Evolutionary conservation across 2,329 filamentous ascomycete species (phyloP).

Genomic region (Aspergillus eucalypticola): DNA sequence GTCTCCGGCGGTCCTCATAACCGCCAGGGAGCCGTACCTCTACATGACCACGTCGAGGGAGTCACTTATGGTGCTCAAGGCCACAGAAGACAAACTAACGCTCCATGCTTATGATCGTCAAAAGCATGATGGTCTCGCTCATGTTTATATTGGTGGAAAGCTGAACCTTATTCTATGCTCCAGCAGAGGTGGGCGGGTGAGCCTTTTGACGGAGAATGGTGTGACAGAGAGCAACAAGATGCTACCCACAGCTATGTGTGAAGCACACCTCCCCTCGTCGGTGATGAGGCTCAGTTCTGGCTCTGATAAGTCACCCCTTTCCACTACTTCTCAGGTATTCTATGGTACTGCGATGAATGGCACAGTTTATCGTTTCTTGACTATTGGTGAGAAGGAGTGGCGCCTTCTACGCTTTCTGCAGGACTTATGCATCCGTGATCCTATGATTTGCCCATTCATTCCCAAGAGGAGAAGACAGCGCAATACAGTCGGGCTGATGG

Average conservation of each 20-base stretch:
- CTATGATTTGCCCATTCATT: constrained; percentile 53
- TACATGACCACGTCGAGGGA: constrained; percentile 57
- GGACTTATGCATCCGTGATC: constrained; percentile 59
- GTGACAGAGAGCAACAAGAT: constrained; percentile 33
- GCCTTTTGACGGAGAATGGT: constrained; percentile 35
- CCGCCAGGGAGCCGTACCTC: constrained; percentile 48
- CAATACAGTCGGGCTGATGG: constrained; percentile 32
- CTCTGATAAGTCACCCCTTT: constrained; percentile 18
- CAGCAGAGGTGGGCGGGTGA: constrained; percentile 54
- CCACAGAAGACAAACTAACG: constrained; percentile 37
- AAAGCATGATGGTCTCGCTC: constrained; percentile 35
- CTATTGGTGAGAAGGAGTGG: constrained; percentile 65
- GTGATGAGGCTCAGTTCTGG: constrained; percentile 32
- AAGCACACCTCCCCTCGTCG: constrained; percentile 38
- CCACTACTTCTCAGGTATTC: constrained; percentile 46
- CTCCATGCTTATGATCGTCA: constrained; percentile 38
- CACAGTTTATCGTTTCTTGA: constrained; percentile 66
- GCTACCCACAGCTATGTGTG: constrained; percentile 30
- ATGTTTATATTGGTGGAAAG: constrained; percentile 41
- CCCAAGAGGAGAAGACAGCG: constrained; percentile 32
- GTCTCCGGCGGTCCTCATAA: constrained; percentile 54
- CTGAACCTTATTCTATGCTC: constrained; percentile 52
- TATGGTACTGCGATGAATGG: constrained; percentile 71
- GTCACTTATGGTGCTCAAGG: constrained; percentile 53
- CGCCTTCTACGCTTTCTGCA: constrained; percentile 72